Evolutionary conservation across 176 grass and related monocot species (phyloP).

Genomic region (Metroxylon sagu): DNA sequence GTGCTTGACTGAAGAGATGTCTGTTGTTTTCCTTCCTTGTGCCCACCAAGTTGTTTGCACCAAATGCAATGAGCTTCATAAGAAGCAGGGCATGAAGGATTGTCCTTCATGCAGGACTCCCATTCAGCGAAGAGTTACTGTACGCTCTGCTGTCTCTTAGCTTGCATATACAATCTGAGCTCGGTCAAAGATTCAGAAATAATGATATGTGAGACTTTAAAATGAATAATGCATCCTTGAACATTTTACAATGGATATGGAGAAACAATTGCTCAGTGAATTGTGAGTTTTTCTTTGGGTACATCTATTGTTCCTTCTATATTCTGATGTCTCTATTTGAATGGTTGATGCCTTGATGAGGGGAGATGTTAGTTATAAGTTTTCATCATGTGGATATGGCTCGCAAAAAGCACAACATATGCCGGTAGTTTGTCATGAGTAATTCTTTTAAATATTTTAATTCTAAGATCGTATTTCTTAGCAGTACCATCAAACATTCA

Average conservation of each 20-base stretch:
- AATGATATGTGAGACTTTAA: constrained; percentile 22
- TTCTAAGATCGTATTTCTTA: no score
- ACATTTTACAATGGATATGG: background rate
- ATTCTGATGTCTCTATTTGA: no score
- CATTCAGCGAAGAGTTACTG: constrained; percentile 29
- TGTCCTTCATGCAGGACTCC: constrained; percentile 44
- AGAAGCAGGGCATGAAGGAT: constrained; percentile 31
- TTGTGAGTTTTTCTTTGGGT: no score
- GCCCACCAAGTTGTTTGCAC: constrained; percentile 41
- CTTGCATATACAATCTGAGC: constrained; percentile 11
- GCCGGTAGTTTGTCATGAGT: no score
- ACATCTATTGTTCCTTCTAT: no score
- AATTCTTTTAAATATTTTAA: no score
- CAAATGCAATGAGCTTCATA: constrained; percentile 37
- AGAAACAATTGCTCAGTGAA: no score
- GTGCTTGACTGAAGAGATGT: constrained; percentile 42
- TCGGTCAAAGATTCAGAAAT: constrained; percentile 42
- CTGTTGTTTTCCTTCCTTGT: constrained; percentile 54
- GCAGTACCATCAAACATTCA: no score
- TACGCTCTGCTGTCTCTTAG: constrained; percentile 26
- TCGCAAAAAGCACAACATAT: no score
- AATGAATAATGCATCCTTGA: constrained; percentile 30
- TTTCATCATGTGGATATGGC: no score
- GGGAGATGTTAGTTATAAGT: no score
- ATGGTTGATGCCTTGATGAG: no score